These are phyloP conservation scores for Nidula niveotomentosa DNA, from an alignment of 1,284 basidiomycete genomes.

Conservation along the genomic window DNA sequence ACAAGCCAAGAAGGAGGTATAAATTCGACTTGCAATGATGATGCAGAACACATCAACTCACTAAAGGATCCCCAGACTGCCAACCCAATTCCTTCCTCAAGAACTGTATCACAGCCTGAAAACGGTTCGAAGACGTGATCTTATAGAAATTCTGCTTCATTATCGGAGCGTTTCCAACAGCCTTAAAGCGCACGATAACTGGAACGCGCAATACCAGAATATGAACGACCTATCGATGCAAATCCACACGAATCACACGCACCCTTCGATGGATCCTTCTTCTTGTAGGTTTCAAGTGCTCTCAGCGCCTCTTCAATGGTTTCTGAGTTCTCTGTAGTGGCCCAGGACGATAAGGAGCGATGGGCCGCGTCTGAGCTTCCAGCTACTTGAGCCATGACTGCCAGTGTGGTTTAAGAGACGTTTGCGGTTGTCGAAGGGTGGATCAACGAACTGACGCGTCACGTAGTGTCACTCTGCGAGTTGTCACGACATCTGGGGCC, in stretches of 20 bases:
- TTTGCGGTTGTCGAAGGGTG: no score
- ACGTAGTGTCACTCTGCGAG: no score
- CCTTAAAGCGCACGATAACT: conserved; percentile 98
- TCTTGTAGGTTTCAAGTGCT: conserved; percentile 82
- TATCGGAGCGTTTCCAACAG: conserved; percentile 97
- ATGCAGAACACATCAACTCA: conserved; percentile 37
- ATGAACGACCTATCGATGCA: not conserved
- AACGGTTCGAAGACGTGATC: conserved; percentile 92
- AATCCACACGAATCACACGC: conserved; percentile 14
- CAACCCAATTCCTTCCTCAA: conserved; percentile 88
- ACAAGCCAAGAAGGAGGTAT: not conserved
- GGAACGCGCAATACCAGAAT: conserved; percentile 2
- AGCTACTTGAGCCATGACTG: conserved; percentile 17
- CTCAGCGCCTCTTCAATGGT: conserved; percentile 55
- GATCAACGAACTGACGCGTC: no score
- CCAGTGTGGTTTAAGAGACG: no score
- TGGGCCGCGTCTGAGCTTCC: conserved; percentile 43
- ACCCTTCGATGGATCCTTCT: conserved; percentile 85
- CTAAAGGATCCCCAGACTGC: conserved; percentile 87
- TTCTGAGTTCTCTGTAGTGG: conserved; percentile 38
- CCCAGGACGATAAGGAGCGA: conserved; percentile 43
- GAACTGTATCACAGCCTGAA: conserved; percentile 96
- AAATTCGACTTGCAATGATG: not conserved
- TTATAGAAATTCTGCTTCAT: conserved; percentile 99
- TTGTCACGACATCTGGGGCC: no score